Base-by-base conservation (phyloP, 495 filamentous ascomycete genomes). In the Podospora tetraspora region DNA sequence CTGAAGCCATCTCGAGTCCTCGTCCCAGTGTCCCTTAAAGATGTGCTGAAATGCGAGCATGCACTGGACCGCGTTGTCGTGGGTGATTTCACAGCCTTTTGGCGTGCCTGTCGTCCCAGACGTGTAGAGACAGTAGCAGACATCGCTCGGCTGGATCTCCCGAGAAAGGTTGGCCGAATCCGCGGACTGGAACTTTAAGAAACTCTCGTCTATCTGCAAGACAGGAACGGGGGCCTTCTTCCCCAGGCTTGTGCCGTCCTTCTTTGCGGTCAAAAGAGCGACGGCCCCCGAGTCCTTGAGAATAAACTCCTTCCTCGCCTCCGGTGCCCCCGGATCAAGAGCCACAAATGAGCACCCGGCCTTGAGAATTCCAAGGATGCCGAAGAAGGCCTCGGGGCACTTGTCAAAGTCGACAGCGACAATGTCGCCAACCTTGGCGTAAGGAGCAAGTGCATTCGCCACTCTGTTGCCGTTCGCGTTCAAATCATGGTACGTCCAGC, bases 311-410 rank as follows among this genome's bases (percentile, higher is more conserved):
- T 89, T 86, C 37, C 91, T 79, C 9, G 86, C 81, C 43, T 75
- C 68, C 0, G 91, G 91, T 0, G 90, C 85, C 9, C 76, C 83
- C 3, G 84, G 88, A 80, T 89, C 93, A 43, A 89, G 80, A 0
- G 93, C 92, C 22, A 97, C 81, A 78, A 93, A 97, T 1, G 88
- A 85, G 72, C 90, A 94, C 0, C 93, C 94, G 7, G 88, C 87
- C 75, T 95, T 95, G 60, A 95, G 78, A 58, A 94, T 88, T 6
- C 91, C 92, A 7, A 95, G 80, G 24, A 94, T 92, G 3, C 90
- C 86, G 68, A 93, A 89, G 59, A 89, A 93, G 11, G 92, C 86
- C 61, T 91, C 87, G 1, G 92, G 88, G 69, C 87, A 92, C 75
- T 94, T 94, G 63, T 93, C 86, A 71, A 96, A 94, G 74, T 89